phyloP scores from a whole-genome alignment of 1,284 basidiomycete species.

The Phylloporus sp. region DNA sequence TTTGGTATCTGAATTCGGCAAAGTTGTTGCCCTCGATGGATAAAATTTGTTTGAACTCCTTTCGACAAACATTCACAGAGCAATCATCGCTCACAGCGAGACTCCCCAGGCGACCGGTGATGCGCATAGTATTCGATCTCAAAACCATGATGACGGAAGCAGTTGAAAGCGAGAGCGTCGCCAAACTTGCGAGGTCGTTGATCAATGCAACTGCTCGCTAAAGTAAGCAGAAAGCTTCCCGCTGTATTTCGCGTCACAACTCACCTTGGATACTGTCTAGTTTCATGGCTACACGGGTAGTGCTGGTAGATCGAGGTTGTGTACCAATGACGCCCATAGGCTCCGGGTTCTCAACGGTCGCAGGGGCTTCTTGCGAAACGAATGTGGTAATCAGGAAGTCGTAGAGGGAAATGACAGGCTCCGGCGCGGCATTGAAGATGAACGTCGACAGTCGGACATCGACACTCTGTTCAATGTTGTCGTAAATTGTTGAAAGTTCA shows the following conservation, averaged over 20 bases:
- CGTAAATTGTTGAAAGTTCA: slow-evolving; percentile 83
- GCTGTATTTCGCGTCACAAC: not conserved
- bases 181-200: slow-evolving; percentile 75
- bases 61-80: slow-evolving; percentile 51
- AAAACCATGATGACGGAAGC: slow-evolving; percentile 88
- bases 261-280: slow-evolving; percentile 86
- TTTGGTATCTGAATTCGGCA: slow-evolving; percentile 95
- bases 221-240: slow-evolving; percentile 13
- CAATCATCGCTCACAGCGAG: slow-evolving; percentile 87
- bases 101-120: slow-evolving; percentile 87
- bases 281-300: slow-evolving; percentile 86
- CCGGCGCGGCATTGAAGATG: slow-evolving; percentile 88
- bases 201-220: slow-evolving; percentile 73
- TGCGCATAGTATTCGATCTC: slow-evolving; percentile 74
- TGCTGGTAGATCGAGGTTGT: slow-evolving; percentile 45
- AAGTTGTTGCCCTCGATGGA: slow-evolving; percentile 97
- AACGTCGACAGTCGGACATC: slow-evolving; percentile 93
- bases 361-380: slow-evolving; percentile 53
- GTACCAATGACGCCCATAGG: slow-evolving; percentile 10
- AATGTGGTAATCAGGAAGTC: slow-evolving; percentile 99
- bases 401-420: slow-evolving; percentile 91
- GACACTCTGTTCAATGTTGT: slow-evolving; percentile 89
- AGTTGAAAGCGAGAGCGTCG: slow-evolving; percentile 90
- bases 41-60: slow-evolving; percentile 86
- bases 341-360: slow-evolving; percentile 16